These are phyloP conservation scores for Starmerella tilneyi DNA, from an alignment of 805 yeast species.

Conservation along the genomic window DNA sequence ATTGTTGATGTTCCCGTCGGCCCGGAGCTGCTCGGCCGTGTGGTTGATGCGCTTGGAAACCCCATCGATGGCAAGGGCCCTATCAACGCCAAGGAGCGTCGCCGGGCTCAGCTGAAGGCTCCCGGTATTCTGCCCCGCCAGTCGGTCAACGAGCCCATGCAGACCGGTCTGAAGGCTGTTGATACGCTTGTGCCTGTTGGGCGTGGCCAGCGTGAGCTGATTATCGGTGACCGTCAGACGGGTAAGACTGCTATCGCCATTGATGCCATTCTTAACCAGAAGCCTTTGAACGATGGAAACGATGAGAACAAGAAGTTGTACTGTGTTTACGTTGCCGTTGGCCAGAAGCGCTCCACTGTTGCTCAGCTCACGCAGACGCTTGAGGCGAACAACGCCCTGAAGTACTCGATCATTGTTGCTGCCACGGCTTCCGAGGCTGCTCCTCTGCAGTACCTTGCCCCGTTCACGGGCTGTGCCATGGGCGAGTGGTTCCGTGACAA, in stretches of 20 bases:
- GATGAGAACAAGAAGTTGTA: conserved; percentile 97
- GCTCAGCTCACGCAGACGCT: conserved; percentile 99
- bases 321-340: conserved; percentile 99
- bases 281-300: conserved; percentile 91
- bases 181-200: conserved; percentile 99
- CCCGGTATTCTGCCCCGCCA: conserved; percentile 99
- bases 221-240: conserved; percentile 99
- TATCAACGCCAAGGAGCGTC: conserved; percentile 66
- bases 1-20: conserved; percentile 99
- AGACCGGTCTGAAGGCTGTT: conserved; percentile 98
- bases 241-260: conserved; percentile 99
- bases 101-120: conserved; percentile 98
- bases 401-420: conserved; percentile 95
- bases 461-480: conserved; percentile 98
- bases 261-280: conserved; percentile 97
- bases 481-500: conserved; percentile 99
- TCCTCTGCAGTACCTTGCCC: conserved; percentile 99
- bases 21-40: conserved; percentile 97
- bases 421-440: conserved; percentile 99
- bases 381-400: conserved; percentile 95
- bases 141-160: conserved; percentile 98
- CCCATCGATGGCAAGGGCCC: conserved; percentile 99
- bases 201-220: conserved; percentile 99
- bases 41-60: conserved; percentile 97
- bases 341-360: conserved; percentile 99